Base-by-base conservation (phyloP, 306 rosid genomes). In the Vigna angularis region DNA sequence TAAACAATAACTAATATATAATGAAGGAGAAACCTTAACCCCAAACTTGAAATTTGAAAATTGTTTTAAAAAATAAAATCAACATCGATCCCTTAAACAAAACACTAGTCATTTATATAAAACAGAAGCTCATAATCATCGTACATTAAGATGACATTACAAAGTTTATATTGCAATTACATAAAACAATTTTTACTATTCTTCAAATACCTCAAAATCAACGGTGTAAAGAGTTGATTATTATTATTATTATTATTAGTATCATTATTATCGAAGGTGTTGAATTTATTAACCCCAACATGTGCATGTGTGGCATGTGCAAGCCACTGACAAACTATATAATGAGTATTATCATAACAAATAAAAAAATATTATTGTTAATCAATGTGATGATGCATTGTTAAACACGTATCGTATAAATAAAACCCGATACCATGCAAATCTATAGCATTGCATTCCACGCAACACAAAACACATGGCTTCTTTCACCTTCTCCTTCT, bases 301-400 rank as follows among this genome's bases (percentile, higher is more conserved):
- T 48, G 8, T 66, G 77, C 81, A 83, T 58, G 83, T 58, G 83
- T 53, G 82, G 59, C 85, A 82, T 76, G 82, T 83, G 86, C 86
- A 20, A 40, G 45, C 76, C 83, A 79, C 73, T 65, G 52, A 40
- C 38, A 4, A 34, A 30, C 51, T 40, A 5, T 0, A 18, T 11
- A 34, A 32, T 32, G n/a, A 40, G 14, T 51, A 28, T 58, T 48
- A 34, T 58, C 49, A 34, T 58, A 49, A n/a, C 12, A 18, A 72
- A 66, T 16, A 59, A 50, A 53, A 8, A 1, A 55, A 20, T 17
- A 45, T 12, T 20, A 55, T 55, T 55, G 4, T 55, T 55, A 55
- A 48, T 63, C 16, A 38, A 14, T 9, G 4, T 20, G 7, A 6
- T 3, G 73, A 9, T 72, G 36, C 68, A 44, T 44, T 11, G 49